A percentile compares a stretch with the other conserved stretches of the same genome.
Evolutionary conservation across 2,329 filamentous ascomycete genomes (phyloP).

Genomic region (Cytospora chrysosperma): DNA sequence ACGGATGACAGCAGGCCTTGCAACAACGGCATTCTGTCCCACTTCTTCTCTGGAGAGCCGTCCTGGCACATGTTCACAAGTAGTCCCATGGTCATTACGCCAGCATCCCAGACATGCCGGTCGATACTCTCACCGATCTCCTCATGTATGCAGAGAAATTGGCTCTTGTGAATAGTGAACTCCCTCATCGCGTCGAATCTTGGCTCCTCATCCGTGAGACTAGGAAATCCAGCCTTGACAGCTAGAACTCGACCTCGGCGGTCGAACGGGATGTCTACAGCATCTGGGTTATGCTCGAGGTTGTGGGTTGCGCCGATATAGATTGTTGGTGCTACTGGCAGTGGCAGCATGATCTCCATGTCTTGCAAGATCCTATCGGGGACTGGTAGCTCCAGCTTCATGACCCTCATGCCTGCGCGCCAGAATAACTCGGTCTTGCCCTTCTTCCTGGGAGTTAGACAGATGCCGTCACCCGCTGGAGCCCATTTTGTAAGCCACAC

Average conservation of each 20-base stretch:
- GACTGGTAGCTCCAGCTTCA: conserved; percentile 36
- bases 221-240: conserved; percentile 39
- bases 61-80: conserved; percentile 15
- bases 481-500: conserved; percentile 23
- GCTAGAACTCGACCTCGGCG: conserved; percentile 43
- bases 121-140: conserved; percentile 61
- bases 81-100: conserved; percentile 45
- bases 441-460: background rate
- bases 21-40: conserved; percentile 28
- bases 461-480: background rate
- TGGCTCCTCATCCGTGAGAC: conserved; percentile 3
- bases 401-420: conserved; percentile 36
- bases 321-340: conserved; percentile 25
- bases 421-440: conserved; percentile 28
- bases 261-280: conserved; percentile 29
- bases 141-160: conserved; percentile 42
- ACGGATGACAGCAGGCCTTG: conserved; percentile 31
- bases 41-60: background rate
- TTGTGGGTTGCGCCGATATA: conserved; percentile 28
- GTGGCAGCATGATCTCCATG: background rate
- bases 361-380: conserved; percentile 20
- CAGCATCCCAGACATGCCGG: conserved; percentile 59
- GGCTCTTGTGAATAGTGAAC: conserved; percentile 36
- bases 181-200: conserved; percentile 33
- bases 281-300: conserved; percentile 18